Conservation (phyloP, 140 eudicot species). For the Stevia rebaudiana region DNA sequence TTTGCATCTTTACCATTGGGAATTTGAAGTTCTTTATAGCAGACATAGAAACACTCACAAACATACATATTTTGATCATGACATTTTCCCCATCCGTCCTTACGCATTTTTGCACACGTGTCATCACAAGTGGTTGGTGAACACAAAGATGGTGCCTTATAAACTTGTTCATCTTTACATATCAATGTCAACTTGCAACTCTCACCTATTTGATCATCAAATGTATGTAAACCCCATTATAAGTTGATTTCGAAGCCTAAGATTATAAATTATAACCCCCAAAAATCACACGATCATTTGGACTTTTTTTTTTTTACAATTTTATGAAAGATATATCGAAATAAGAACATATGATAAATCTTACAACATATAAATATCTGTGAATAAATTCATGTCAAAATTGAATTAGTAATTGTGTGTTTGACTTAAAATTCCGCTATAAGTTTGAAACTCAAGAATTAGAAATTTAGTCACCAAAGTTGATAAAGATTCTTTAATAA, state of each 20-base stretch:
- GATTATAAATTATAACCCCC: neutral
- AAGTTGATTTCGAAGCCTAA: conserved; percentile 7
- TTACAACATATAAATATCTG: neutral
- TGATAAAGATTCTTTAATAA: neutral
- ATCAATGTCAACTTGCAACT: conserved; percentile 30
- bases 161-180: conserved; percentile 38
- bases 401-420: neutral
- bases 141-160: conserved; percentile 34
- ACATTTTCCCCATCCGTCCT: conserved; percentile 49
- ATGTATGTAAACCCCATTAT: conserved; percentile 1
- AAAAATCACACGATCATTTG: neutral
- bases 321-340: neutral
- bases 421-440: conserved; percentile 8
- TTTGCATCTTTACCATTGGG: neutral
- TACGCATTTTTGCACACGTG: conserved; percentile 22
- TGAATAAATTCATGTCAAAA: neutral
- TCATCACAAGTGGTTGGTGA: conserved; percentile 22
- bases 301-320: no score
- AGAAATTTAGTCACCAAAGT: neutral
- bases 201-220: conserved; percentile 30
- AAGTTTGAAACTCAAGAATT: neutral
- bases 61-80: conserved; percentile 18
- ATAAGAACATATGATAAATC: neutral
- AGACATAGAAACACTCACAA: conserved; percentile 45
- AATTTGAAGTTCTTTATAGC: conserved; percentile 28